Percentiles rank a stretch among this genome's conserved stretches.
Evolutionary conservation across 2,329 filamentous ascomycete species (phyloP).

Genomic region (Cladosporium sp.): DNA sequence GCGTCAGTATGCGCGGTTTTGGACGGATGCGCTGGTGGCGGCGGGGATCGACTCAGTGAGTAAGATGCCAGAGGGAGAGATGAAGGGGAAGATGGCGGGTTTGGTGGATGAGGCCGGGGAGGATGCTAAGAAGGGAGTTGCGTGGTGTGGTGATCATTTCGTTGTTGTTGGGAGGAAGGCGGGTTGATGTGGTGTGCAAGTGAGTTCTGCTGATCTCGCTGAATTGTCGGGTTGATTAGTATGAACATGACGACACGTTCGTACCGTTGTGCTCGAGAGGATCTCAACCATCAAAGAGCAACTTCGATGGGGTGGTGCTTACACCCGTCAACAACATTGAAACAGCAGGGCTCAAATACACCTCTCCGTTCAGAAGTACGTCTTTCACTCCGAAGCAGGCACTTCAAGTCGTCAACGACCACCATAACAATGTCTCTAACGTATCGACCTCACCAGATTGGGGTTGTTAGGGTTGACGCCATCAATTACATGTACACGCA

Average conservation of each 20-base stretch:
- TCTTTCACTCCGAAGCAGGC: not conserved
- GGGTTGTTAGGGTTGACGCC: no score
- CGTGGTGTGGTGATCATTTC: conserved; percentile 12
- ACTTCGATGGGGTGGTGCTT: not conserved
- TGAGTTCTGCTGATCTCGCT: not conserved
- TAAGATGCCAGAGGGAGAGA: conserved; percentile 7
- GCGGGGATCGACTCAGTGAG: conserved; percentile 8
- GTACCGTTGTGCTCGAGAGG: not conserved
- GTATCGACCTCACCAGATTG: no score
- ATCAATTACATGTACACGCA: no score
- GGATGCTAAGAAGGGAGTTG: conserved; percentile 15
- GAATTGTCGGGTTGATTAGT: not conserved
- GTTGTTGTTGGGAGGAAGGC: conserved; percentile 13
- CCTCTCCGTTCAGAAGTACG: not conserved
- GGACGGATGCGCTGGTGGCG: conserved; percentile 14
- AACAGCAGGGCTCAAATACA: not conserved
- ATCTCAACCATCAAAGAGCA: not conserved
- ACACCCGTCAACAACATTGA: not conserved
- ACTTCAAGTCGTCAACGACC: not conserved
- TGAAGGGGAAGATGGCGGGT: not conserved
- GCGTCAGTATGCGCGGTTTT: conserved; percentile 9
- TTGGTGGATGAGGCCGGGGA: conserved; percentile 3
- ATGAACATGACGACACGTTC: not conserved
- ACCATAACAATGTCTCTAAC: no score
- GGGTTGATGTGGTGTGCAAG: not conserved